A percentile compares a stretch with the other conserved stretches of the same genome.
Conservation (phyloP, 1,284 basidiomycete genomes). For the Ceratobasidium sp. region DNA sequence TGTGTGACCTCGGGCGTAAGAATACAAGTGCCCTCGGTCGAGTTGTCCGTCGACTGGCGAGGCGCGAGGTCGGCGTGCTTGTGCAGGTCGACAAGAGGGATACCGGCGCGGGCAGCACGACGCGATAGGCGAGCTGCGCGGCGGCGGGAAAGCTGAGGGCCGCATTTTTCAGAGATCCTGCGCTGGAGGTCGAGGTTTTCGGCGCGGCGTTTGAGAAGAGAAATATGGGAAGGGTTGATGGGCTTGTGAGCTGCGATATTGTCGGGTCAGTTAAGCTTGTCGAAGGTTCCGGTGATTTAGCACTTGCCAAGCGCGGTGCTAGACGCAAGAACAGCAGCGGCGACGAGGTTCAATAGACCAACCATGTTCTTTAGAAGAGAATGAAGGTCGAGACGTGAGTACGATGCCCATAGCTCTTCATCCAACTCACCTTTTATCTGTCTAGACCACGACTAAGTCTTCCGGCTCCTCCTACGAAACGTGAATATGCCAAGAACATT, state of each 20-base stretch:
- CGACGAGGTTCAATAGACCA: constrained; percentile 10
- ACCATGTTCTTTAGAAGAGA: constrained; percentile 6
- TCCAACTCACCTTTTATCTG: constrained; percentile 10
- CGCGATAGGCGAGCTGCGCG: constrained; percentile 28
- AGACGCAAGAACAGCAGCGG: not conserved
- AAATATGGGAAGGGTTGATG: constrained; percentile 18
- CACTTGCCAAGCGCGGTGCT: constrained; percentile 13
- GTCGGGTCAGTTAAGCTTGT: not conserved
- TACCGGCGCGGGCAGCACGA: constrained; percentile 20
- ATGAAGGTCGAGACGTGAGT: not conserved
- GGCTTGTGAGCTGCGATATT: constrained; percentile 5
- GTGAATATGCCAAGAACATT: not conserved
- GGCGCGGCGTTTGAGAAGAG: constrained; percentile 30
- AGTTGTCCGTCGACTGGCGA: constrained; percentile 29
- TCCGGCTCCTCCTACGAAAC: not conserved
- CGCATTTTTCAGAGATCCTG: constrained; percentile 16
- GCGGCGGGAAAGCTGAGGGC: constrained; percentile 23
- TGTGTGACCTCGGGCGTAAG: constrained; percentile 56
- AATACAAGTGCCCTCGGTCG: constrained; percentile 32
- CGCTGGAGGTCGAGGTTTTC: constrained; percentile 38
- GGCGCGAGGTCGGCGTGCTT: constrained; percentile 17
- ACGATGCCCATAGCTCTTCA: not conserved
- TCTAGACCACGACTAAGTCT: not conserved
- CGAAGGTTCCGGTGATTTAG: not conserved
- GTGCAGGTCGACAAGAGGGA: constrained; percentile 22